Evolutionary conservation across 306 rosid species (phyloP), one percentile per base, ranked within the genome.

Genomic region (Trifolium fragiferum): DNA sequence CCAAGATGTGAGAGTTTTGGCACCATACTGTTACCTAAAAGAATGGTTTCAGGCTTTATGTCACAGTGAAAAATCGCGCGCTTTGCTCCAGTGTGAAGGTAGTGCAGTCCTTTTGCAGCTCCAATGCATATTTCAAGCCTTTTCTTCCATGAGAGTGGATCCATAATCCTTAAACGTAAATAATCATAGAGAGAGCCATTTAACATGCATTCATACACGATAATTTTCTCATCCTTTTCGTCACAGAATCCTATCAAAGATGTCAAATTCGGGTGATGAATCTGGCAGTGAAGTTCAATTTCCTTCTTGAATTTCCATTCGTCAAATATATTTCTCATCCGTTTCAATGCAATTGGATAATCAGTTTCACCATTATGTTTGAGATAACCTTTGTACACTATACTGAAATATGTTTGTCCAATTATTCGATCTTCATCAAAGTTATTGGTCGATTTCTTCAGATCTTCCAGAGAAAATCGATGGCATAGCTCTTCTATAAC

Each of bases 21-120:
- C 4, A 19, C 61, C 67, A 82, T 25, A 20, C 21, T 77, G 7
- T 23, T 3, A 73, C 72, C 79, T 66, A 66, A 21, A 9, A 79
- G 69, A 50, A 79, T 66, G 38, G 2, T 66, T 0, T 4, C 0
- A 3, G 30, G 40, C 9, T 15, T 30, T 12, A 71, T 12, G 19
- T 16, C 14, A 23, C 73, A 5, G 3, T 58, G 73, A 32, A 83
- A 4, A 32, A 83, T 23, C 6, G 25, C 25, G 8, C 68, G 65
- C 50, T 72, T 79, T 46, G 73, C 47, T n/a, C 86, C 84, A 0
- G 78, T 8, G 50, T 83, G 86, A 75, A 79, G 76, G 27, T 76
- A 79, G 60, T 79, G 84, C 19, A 83, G 16, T 40, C 63, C 85
- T 27, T 13, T 11, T 15, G 82, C 79, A 14, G 44, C 82, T 58